phyloP scores from a whole-genome alignment of 2,329 filamentous ascomycete species.

The Fusarium buharicum region DNA sequence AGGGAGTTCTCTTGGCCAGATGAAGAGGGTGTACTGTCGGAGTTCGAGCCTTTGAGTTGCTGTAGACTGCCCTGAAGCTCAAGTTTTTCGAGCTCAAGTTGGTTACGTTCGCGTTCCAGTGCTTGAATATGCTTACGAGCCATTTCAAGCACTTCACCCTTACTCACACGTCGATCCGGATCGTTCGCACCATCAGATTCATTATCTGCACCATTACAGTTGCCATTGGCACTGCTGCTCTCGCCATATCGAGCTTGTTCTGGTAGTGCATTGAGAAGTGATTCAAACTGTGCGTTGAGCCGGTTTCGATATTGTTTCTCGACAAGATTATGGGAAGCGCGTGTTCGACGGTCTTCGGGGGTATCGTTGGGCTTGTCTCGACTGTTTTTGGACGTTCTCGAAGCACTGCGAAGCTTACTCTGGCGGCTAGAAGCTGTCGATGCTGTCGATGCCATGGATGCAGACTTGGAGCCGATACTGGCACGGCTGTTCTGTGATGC shows the following conservation, averaged over 20 bases:
- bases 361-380: conserved; percentile 43
- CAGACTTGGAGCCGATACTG: conserved; percentile 39
- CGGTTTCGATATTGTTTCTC: conserved; percentile 46
- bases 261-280: conserved; percentile 38
- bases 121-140: conserved; percentile 43
- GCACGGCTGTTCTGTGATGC: conserved; percentile 41
- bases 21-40: conserved; percentile 13
- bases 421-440: conserved; percentile 43
- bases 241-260: conserved; percentile 36
- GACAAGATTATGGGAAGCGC: conserved; percentile 45
- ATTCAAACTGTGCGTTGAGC: conserved; percentile 45
- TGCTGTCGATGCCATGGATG: conserved; percentile 37
- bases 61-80: conserved; percentile 42
- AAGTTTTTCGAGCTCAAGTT: conserved; percentile 41
- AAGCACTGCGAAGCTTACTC: conserved; percentile 45
- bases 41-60: conserved; percentile 32
- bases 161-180: conserved; percentile 42
- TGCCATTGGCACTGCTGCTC: conserved; percentile 12
- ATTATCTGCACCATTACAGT: conserved; percentile 23
- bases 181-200: conserved; percentile 40
- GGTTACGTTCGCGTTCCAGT: conserved; percentile 40
- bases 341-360: conserved; percentile 44
- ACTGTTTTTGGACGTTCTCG: conserved; percentile 45
- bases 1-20: conserved; percentile 28
- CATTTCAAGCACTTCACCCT: conserved; percentile 46